Evolutionary conservation across 129 eudicot species (phyloP).

Genomic region (Flaveria robusta): DNA sequence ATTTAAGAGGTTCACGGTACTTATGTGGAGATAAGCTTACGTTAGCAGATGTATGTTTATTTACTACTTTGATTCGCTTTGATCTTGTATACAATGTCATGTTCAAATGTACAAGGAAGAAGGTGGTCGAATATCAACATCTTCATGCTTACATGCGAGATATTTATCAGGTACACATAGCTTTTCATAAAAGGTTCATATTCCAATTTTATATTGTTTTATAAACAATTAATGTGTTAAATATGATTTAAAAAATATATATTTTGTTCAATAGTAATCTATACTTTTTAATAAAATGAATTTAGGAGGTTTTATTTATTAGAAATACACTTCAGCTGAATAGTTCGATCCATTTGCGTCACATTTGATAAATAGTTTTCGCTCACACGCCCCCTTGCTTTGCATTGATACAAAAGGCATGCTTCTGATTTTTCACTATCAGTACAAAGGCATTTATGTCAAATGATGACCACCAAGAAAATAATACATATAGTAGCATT

Average conservation of each 20-base stretch:
- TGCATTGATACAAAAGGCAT: too few relatives aligned
- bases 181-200: not conserved
- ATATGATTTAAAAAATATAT: not conserved
- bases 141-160: constrained; percentile 86
- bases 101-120: constrained; percentile 97
- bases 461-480: too few relatives aligned
- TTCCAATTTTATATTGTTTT: not conserved
- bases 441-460: too few relatives aligned
- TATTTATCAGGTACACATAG: constrained; percentile 72
- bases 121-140: constrained; percentile 71
- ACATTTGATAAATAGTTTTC: too few relatives aligned
- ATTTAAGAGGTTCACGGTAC: constrained; percentile 63
- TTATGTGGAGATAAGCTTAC: constrained; percentile 86
- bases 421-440: too few relatives aligned
- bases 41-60: constrained; percentile 86
- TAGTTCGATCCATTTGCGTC: not conserved
- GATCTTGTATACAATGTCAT: constrained; percentile 84
- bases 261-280: not conserved
- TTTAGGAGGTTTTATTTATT: not conserved
- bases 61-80: constrained; percentile 87
- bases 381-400: too few relatives aligned
- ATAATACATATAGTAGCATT: too few relatives aligned
- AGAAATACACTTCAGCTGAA: not conserved
- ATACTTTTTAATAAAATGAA: too few relatives aligned
- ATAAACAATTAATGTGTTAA: not conserved